These are phyloP conservation scores for Phytophthora podocarpi DNA, from an alignment of 352 stramenopile genomes.

Conservation along the genomic window DNA sequence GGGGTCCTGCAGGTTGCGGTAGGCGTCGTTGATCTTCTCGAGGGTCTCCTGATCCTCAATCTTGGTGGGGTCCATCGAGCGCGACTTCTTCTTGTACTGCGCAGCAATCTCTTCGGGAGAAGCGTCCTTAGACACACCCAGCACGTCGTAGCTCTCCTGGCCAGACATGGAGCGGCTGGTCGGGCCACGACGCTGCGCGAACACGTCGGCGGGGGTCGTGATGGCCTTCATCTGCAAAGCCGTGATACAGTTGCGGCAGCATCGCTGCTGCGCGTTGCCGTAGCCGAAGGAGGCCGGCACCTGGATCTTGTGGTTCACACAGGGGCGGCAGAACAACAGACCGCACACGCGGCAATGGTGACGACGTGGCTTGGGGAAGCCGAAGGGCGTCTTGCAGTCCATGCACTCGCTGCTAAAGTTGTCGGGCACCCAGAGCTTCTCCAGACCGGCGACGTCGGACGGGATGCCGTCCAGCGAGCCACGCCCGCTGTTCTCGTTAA, in stretches of 20 bases:
- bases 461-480: constrained; percentile 60
- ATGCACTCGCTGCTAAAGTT: constrained; percentile 89
- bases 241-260: constrained; percentile 84
- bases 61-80: constrained; percentile 67
- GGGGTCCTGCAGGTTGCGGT: constrained; percentile 75
- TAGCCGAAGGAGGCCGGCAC: constrained; percentile 85
- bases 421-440: constrained; percentile 88
- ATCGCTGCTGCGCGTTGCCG: constrained; percentile 71
- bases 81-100: constrained; percentile 77
- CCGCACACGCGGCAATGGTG: constrained; percentile 89
- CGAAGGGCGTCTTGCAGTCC: constrained; percentile 86
- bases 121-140: constrained; percentile 71
- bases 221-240: constrained; percentile 88
- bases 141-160: constrained; percentile 64
- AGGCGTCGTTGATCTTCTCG: constrained; percentile 82
- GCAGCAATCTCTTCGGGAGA: constrained; percentile 75
- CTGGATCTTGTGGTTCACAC: constrained; percentile 86
- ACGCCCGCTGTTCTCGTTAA: constrained; percentile 39
- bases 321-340: constrained; percentile 80
- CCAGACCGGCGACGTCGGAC: constrained; percentile 66
- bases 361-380: constrained; percentile 79
- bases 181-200: constrained; percentile 75
- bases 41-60: constrained; percentile 69
- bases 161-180: constrained; percentile 49
- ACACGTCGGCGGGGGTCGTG: constrained; percentile 84